Base-by-base conservation (phyloP, 768 basidiomycete genomes). In the Calocera viscosa region DNA sequence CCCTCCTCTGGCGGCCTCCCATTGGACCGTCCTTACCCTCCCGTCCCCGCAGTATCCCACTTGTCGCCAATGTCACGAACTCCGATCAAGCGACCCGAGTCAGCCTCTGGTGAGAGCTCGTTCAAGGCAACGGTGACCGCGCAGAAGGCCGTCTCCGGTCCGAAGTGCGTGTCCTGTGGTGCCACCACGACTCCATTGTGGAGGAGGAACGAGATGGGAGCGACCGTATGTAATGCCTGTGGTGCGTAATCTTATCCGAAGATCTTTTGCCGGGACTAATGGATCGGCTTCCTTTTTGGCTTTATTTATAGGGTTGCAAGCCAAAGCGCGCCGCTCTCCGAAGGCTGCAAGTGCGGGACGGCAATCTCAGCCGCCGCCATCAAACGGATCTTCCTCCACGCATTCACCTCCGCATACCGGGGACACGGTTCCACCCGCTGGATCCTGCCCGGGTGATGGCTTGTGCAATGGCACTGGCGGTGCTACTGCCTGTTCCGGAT, bases 401-500 rank as follows among this genome's bases (percentile, higher is more conserved):
- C 53, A 60, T 19, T 60, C 53, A 2, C 38, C 41, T 49, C 47
- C 66, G 22, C 66, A 63, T 2, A 28, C 60, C 60, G 24, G 33
- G 32, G 40, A 60, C 10, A 66, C 64, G 1, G 72, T 69, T 16
- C 75, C 76, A 0, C 68, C 72, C 1, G 69, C 73, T 1, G 79
- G 79, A 1, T 94, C 94, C n/a, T 99, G 96, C 77, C 96, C 96
- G 2, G 96, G 96, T 67, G 96, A 97, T 78, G 96, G 96, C 35
- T 84, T 91, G 71, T 99, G 96, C 78, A 92, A 99, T 78, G 96
- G 96, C 70, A 94, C 91, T 14, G 96, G 96, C 72, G 96, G 96
- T 65, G 86, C 92, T 70, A 85, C 85, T 68, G 88, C 91, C 69
- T 99, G 96, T 76, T 84, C 88, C 70, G 96, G 96, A 49, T 99